These are phyloP conservation scores for Penicillium sp. DNA, from an alignment of 2,329 filamentous ascomycete species.

Conservation along the genomic window DNA sequence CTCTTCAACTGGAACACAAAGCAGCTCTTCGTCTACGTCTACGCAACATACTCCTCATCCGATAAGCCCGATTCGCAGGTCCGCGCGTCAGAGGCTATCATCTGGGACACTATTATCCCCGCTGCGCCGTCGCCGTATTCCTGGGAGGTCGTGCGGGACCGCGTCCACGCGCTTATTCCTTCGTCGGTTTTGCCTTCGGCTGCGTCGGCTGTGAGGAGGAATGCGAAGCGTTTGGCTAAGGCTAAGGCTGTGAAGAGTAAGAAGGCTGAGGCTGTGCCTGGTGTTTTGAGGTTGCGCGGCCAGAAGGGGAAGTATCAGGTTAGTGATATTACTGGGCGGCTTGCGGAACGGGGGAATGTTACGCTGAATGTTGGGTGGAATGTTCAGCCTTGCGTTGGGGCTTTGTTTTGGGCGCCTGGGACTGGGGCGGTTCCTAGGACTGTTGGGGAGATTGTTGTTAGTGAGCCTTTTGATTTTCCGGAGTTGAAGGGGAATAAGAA, in stretches of 20 bases:
- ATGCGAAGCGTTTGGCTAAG: slow-evolving; percentile 26
- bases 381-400: slow-evolving; percentile 93
- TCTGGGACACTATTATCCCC: slow-evolving; percentile 95
- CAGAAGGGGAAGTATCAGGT: slow-evolving; percentile 96
- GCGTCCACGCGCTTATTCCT: slow-evolving; percentile 29
- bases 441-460: slow-evolving; percentile 49
- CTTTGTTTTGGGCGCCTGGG: slow-evolving; percentile 72
- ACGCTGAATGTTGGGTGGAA: slow-evolving; percentile 86
- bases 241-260: slow-evolving; percentile 16
- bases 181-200: slow-evolving; percentile 1
- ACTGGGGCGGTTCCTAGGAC: slow-evolving; percentile 50
- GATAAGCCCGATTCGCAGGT: slow-evolving; percentile 22
- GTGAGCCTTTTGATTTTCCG: slow-evolving; percentile 54
- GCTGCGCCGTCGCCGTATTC: slow-evolving; percentile 50
- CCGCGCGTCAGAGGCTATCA: slow-evolving; percentile 62
- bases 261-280: slow-evolving; percentile 39
- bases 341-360: slow-evolving; percentile 70
- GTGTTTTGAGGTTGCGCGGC: slow-evolving; percentile 72
- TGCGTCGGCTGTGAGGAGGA: slow-evolving; percentile 17
- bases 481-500: slow-evolving; percentile 48
- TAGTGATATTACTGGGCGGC: slow-evolving; percentile 76
- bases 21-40: slow-evolving; percentile 94
- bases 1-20: slow-evolving; percentile 99
- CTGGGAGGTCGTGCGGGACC: slow-evolving; percentile 36
- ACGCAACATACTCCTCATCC: slow-evolving; percentile 62